Base-by-base conservation (phyloP, 2,329 filamentous ascomycete species). In the Chrysoporthe deuterocubensis region DNA sequence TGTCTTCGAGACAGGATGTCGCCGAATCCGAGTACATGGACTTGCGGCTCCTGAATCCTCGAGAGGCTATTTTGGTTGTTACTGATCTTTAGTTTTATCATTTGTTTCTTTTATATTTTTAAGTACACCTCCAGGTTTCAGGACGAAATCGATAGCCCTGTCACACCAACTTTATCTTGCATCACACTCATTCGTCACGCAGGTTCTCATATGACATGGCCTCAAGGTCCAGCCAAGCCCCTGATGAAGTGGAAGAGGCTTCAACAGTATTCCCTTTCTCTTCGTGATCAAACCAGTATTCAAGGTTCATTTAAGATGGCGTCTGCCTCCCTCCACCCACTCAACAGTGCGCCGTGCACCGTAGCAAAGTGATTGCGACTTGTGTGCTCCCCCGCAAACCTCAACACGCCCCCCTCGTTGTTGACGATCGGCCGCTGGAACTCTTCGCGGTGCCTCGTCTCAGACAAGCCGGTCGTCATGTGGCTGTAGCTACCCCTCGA, bases 331-430 rank as follows among this genome's bases (percentile, higher is more conserved):
- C 65, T 58, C 65, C 65, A 62, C 2, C 65, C 65, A 26, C 65
- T 66, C 48, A 62, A 14, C 18, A 66, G 52, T 48, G 65, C 65
- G 11, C 65, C 65, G 26, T 66, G 65, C 48, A 62, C 65, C 18
- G 65, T 66, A 48, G 65, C 65, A 62, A 66, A 66, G 34, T 66
- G 65, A 43, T 66, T 61, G 11, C 58, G 21, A 32, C 65, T 66
- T 18, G 65, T 66, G 40, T 66, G 65, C 59, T 66, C 65, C 18
- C 65, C 65, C 8, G 65, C 65, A 50, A 66, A 66, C 48, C 65
- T 46, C 50, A 66, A 16, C 11, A 62, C 58, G 4, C 44, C 65
- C 11, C 65, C 65, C 11, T 58, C 50, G 3, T 26, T 16, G 14
- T 57, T 57, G 44, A 62, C 48, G 18, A 62, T n/a, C 14, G 65